Evolutionary conservation across 495 filamentous ascomycete genomes (phyloP).

Genomic region (Trichocladium antarcticum): DNA sequence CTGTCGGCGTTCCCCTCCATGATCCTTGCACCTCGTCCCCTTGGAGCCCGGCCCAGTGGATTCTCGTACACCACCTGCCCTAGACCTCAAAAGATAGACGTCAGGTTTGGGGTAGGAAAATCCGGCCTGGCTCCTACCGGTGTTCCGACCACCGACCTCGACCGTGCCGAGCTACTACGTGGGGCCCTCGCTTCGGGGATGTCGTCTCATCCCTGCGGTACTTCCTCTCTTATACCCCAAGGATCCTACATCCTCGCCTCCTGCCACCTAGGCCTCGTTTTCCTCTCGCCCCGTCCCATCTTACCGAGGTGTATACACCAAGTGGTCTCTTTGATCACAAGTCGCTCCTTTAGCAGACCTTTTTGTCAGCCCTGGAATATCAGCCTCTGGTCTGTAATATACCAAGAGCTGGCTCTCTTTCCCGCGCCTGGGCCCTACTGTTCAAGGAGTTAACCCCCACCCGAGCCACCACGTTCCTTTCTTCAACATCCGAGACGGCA

Average conservation of each 20-base stretch:
- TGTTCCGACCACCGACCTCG: slow-evolving; percentile 41
- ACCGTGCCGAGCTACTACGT: slow-evolving; percentile 31
- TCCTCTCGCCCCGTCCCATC: slow-evolving; percentile 28
- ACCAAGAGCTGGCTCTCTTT: slow-evolving; percentile 44
- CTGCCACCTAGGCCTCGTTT: slow-evolving; percentile 29
- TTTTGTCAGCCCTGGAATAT: slow-evolving; percentile 29
- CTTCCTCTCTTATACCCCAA: slow-evolving; percentile 39
- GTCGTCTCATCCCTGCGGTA: slow-evolving; percentile 27
- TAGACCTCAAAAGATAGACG: slow-evolving; percentile 35
- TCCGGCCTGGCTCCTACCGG: slow-evolving; percentile 44
- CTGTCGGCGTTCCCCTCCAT: slow-evolving; percentile 21
- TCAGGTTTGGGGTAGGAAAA: slow-evolving; percentile 40
- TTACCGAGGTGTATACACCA: slow-evolving; percentile 22
- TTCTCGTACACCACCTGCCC: slow-evolving; percentile 37
- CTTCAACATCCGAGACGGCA: slow-evolving; percentile 11
- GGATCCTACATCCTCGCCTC: slow-evolving; percentile 37
- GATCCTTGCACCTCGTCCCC: slow-evolving; percentile 31
- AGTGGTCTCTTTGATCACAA: slow-evolving; percentile 29
- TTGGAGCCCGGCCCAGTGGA: slow-evolving; percentile 34
- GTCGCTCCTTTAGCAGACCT: slow-evolving; percentile 37
- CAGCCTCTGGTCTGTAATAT: slow-evolving; percentile 41
- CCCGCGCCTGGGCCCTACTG: slow-evolving; percentile 30
- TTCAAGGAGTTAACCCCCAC: slow-evolving; percentile 33
- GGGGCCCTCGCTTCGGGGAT: slow-evolving; percentile 9
- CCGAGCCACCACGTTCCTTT: slow-evolving; percentile 39